A percentile compares a stretch with the other conserved stretches of the same genome.
phyloP scores from a whole-genome alignment of 768 basidiomycete species.

The Podaxis rugospora region DNA sequence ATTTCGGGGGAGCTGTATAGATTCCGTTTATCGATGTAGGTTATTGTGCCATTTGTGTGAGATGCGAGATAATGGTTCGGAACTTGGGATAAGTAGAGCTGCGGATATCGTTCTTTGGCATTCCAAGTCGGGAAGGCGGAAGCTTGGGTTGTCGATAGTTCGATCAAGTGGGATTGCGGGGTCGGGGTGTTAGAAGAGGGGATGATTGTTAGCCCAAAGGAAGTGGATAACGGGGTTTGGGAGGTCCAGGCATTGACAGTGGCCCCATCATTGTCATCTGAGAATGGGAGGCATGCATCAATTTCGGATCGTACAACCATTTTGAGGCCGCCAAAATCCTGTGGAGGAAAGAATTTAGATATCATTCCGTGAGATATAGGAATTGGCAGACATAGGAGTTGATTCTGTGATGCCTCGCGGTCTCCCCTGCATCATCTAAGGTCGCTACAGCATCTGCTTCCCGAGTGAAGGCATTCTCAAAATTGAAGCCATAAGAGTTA shows the following conservation, averaged over 20 bases:
- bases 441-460: conserved; percentile 7
- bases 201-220: conserved; percentile 3
- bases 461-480: conserved; percentile 43
- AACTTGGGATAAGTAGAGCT: conserved; percentile 68
- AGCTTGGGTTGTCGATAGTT: conserved; percentile 1
- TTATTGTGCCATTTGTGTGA: conserved; percentile 53
- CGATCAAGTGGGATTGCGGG: conserved; percentile 1
- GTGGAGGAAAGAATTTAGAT: neutral
- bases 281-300: conserved; percentile 19
- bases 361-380: neutral
- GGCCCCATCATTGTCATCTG: conserved; percentile 18
- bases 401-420: conserved; percentile 47
- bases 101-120: conserved; percentile 63
- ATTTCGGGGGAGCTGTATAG: conserved; percentile 30
- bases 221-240: neutral
- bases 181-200: conserved; percentile 1
- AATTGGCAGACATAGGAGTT: conserved; percentile 40
- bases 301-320: conserved; percentile 26
- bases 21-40: conserved; percentile 42
- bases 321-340: conserved; percentile 20
- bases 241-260: conserved; percentile 31
- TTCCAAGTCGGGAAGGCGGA: conserved; percentile 17
- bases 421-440: conserved; percentile 35
- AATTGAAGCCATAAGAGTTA: conserved; percentile 46
- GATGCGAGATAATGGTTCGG: conserved; percentile 54